Evolutionary conservation across 352 stramenopile genomes (phyloP), one percentile per base, ranked within the genome.

Genomic region (Thalassiosira exigua): DNA sequence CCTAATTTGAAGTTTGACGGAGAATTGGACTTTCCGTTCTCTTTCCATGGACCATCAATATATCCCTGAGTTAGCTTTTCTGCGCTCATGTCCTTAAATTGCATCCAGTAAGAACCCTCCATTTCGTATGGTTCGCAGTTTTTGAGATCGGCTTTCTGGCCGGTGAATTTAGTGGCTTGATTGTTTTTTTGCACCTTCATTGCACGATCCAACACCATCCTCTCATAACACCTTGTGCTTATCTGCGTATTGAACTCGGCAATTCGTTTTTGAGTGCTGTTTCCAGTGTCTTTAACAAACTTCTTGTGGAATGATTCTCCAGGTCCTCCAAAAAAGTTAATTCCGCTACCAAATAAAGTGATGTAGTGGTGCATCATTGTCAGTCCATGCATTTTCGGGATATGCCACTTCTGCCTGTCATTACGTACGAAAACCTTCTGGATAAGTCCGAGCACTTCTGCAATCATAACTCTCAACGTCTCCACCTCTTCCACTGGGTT

Each of bases 301-400:
- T n/a, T n/a, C n/a, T n/a, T n/a, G n/a, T 29, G 64, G 64, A 12
- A 75, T 48, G 32, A 75, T 54, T 75, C 66, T 24, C 66, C 66
- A 50, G 24, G 50, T 7, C 30, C 11, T 3, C 66, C 66, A 33
- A 14, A n/a, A 5, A 67, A 41, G 17, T 21, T 29, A 1, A 27
- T 48, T 7, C 4, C 53, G n/a, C 21, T 44, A 22, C 66, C 66
- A 75, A 68, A 75, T 11, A 24, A 32, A 14, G 29, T 3, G 4
- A 75, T 59, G 44, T 67, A 59, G 4, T 44, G 14, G 1, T n/a
- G 5, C 3, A 75, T 54, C 22, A 50, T 58, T 19, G 36, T 32
- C 1, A 75, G 36, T 29, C 30, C 17, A 29, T 68, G 66, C 0
- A 75, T 53, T 50, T 75, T 75, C 1, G 66, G 66, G 19, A 75